Evolutionary conservation across 306 rosid species (phyloP).

Genomic region (Psophocarpus tetragonolobus): DNA sequence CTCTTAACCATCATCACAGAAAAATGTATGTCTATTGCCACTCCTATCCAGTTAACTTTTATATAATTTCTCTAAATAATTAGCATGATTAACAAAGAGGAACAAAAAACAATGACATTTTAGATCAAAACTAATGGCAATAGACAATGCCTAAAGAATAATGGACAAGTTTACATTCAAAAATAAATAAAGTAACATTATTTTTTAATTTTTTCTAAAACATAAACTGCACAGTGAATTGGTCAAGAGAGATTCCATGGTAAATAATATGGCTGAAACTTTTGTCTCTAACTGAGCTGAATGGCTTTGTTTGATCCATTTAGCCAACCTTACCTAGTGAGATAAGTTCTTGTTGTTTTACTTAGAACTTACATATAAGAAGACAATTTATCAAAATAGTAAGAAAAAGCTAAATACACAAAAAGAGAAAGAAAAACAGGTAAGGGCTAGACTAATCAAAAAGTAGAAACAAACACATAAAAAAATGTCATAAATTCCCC

Average conservation of each 20-base stretch:
- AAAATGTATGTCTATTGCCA: neutral
- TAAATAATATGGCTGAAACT: neutral
- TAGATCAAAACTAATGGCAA: conserved; percentile 3
- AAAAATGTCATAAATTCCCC: too few species aligned
- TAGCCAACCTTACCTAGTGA: neutral
- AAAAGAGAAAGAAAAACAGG: neutral
- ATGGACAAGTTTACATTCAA: conserved; percentile 10
- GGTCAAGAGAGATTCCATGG: neutral
- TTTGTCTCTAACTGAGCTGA: neutral
- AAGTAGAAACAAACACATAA: too few species aligned
- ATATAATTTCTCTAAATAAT: neutral
- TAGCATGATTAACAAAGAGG: neutral
- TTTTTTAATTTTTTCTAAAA: neutral
- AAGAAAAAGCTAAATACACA: neutral
- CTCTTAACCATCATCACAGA: neutral
- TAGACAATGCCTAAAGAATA: neutral
- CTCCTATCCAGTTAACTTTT: neutral
- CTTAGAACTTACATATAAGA: neutral
- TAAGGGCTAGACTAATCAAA: neutral
- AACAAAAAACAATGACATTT: neutral
- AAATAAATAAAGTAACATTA: neutral
- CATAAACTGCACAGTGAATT: conserved; percentile 2
- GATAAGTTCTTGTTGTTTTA: too few species aligned
- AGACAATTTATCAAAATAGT: neutral
- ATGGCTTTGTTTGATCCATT: neutral